Evolutionary conservation across 2,329 filamentous ascomycete genomes (phyloP), one percentile per base, ranked within the genome.

Genomic region (Neoascochyta sp.): DNA sequence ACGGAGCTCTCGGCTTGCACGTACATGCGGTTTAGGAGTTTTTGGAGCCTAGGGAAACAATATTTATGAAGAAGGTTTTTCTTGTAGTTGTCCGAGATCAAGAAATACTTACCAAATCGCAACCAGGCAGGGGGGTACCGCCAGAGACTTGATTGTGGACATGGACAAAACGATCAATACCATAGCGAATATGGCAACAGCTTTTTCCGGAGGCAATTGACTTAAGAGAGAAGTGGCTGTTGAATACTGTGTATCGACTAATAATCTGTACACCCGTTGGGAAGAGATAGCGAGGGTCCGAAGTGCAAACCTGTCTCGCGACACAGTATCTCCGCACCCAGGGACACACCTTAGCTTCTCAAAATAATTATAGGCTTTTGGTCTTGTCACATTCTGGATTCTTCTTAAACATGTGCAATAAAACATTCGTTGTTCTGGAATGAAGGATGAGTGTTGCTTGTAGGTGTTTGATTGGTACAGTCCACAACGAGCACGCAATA

Each of bases 401-500:
- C n/a, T n/a, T n/a, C n/a, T n/a, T n/a, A n/a, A n/a, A n/a, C n/a
- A n/a, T n/a, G n/a, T n/a, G n/a, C n/a, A n/a, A n/a, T n/a, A n/a
- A n/a, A n/a, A n/a, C n/a, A n/a, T n/a, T n/a, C n/a, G n/a, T n/a
- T n/a, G n/a, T n/a, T n/a, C n/a, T n/a, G n/a, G n/a, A n/a, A n/a
- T n/a, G n/a, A n/a, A n/a, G n/a, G n/a, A n/a, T n/a, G n/a, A n/a
- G n/a, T n/a, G n/a, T n/a, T n/a, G n/a, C n/a, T n/a, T n/a, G n/a
- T n/a, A n/a, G n/a, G n/a, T n/a, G n/a, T n/a, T n/a, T n/a, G n/a
- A n/a, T n/a, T n/a, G n/a, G n/a, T n/a, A n/a, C n/a, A n/a, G n/a
- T n/a, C n/a, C n/a, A n/a, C n/a, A 7, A 22, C 22, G 29, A 36
- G 29, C 29, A 37, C 29, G 34, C 26, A 37, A 32, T 29, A 29